These are phyloP conservation scores for Tetradesmus obliquus DNA, from an alignment of 139 green algal genomes.

Conservation along the genomic window DNA sequence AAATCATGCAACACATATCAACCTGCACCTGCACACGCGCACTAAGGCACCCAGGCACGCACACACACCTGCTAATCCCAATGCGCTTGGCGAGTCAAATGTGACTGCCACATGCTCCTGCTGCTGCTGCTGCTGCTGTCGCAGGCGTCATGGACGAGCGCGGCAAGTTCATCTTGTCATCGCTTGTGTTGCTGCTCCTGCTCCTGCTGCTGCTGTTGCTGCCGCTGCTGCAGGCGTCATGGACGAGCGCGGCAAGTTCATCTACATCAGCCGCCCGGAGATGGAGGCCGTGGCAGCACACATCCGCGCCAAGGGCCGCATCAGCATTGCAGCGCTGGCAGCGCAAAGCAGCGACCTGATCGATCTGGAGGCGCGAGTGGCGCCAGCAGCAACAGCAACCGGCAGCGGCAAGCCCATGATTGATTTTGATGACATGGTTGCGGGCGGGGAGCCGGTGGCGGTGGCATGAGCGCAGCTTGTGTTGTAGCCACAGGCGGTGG, in stretches of 20 bases:
- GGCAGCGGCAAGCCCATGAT: background rate
- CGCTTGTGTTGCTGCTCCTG: too few relatives aligned
- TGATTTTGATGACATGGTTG: constrained; percentile 55
- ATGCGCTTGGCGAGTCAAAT: too few relatives aligned
- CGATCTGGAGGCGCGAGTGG: constrained; percentile 69
- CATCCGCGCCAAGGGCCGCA: constrained; percentile 76
- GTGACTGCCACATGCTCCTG: too few relatives aligned
- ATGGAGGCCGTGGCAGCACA: constrained; percentile 88
- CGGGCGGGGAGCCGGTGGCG: background rate
- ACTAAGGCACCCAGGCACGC: too few relatives aligned
- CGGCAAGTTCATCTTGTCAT: too few relatives aligned
- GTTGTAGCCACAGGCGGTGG: too few relatives aligned
- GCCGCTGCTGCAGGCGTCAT: constrained; percentile 76
- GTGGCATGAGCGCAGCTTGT: background rate
- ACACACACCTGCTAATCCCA: too few relatives aligned
- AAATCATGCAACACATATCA: too few relatives aligned
- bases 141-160: too few relatives aligned
- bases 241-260: constrained; percentile 97
- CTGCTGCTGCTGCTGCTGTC: too few relatives aligned
- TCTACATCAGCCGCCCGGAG: constrained; percentile 93
- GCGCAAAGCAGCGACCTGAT: constrained; percentile 76
- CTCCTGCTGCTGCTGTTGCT: too few relatives aligned
- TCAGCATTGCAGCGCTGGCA: constrained; percentile 89
- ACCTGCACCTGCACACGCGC: too few relatives aligned
- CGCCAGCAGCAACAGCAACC: background rate